Conservation (phyloP, 805 yeast species). For the Phaffomyces thermotolerans region DNA sequence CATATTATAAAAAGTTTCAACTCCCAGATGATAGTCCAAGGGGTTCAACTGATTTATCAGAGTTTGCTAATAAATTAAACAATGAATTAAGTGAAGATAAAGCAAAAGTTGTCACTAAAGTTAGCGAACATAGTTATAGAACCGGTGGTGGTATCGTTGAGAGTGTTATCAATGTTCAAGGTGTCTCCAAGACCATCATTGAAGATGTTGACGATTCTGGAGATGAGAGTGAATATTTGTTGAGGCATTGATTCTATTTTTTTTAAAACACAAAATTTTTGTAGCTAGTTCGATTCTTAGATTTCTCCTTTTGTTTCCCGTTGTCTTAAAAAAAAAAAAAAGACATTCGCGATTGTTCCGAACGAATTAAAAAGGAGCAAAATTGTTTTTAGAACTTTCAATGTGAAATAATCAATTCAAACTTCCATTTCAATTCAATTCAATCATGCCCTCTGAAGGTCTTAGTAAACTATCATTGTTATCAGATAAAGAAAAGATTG, state of each 20-base stretch:
- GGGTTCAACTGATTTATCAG: constrained; percentile 16
- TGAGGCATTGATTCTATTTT: not conserved
- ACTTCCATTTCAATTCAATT: not conserved
- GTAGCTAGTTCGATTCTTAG: too few species aligned
- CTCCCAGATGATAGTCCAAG: constrained; percentile 10
- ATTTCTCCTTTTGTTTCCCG: not conserved
- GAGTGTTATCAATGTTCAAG: constrained; percentile 74
- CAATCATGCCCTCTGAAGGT: constrained; percentile 4
- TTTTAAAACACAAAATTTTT: too few species aligned
- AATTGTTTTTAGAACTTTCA: not conserved
- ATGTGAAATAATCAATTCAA: not conserved
- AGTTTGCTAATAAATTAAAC: constrained; percentile 3
- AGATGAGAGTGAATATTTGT: not conserved
- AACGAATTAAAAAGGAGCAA: constrained; percentile 11
- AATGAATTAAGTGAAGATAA: not conserved
- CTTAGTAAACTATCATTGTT: constrained; percentile 4
- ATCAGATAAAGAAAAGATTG: not conserved
- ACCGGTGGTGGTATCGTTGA: constrained; percentile 58
- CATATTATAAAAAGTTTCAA: constrained; percentile 12
- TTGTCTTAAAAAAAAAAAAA: not conserved
- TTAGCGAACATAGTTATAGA: constrained; percentile 18
- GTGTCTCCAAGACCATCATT: constrained; percentile 79
- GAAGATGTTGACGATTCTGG: constrained; percentile 44
- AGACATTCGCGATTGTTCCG: constrained; percentile 6
- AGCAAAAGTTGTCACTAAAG: not conserved